Evolutionary conservation across 805 yeast species (phyloP).

Genomic region (Lipomyces orientalis): DNA sequence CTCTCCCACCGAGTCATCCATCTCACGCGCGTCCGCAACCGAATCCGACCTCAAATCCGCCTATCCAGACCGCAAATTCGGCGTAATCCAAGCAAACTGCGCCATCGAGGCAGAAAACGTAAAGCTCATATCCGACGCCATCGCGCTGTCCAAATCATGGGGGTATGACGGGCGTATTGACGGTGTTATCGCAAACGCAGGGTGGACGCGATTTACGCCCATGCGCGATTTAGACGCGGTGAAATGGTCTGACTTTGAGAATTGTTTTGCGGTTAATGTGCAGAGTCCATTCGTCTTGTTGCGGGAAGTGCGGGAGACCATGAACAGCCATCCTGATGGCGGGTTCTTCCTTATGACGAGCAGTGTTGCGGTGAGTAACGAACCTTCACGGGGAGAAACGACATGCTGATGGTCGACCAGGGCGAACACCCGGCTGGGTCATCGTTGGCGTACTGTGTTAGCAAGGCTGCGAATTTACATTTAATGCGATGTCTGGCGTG

Average conservation of each 20-base stretch:
- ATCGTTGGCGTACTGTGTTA: constrained; percentile 49
- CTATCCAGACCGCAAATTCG: constrained; percentile 37
- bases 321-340: constrained; percentile 23
- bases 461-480: constrained; percentile 46
- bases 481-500: constrained; percentile 42
- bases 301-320: constrained; percentile 21
- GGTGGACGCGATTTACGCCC: constrained; percentile 48
- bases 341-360: constrained; percentile 33
- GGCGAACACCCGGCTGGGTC: constrained; percentile 42
- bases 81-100: constrained; percentile 43
- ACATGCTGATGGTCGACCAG: not conserved
- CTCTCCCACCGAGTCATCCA: constrained; percentile 38
- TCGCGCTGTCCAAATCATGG: constrained; percentile 24
- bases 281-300: constrained; percentile 31
- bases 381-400: not conserved
- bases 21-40: constrained; percentile 45
- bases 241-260: constrained; percentile 44
- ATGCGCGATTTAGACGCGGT: constrained; percentile 45
- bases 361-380: constrained; percentile 23
- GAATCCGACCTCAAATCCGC: constrained; percentile 27
- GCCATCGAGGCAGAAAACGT: constrained; percentile 39
- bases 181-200: constrained; percentile 50
- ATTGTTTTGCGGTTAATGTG: constrained; percentile 36
- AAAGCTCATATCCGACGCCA: constrained; percentile 42
- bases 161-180: constrained; percentile 45